Percentiles rank a stretch among this genome's conserved stretches.
Conservation (phyloP, 805 yeast genomes). For the Vanderwaltozyma polyspora region DNA sequence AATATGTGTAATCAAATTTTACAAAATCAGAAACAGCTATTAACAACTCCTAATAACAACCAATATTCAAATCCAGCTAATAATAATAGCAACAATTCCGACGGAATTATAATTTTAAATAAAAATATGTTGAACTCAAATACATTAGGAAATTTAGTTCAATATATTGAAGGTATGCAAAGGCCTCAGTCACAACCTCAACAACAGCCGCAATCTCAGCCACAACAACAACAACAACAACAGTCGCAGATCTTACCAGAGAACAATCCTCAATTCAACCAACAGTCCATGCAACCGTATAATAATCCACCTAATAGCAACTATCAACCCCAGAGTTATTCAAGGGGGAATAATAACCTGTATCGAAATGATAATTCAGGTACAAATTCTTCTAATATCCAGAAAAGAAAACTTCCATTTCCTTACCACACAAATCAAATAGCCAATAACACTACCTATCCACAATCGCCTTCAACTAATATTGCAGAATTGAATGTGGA, state of each 20-base stretch:
- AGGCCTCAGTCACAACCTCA: background rate
- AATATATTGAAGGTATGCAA: slow-evolving; percentile 8
- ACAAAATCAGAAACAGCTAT: slow-evolving; percentile 16
- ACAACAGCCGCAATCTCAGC: background rate
- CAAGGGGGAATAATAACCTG: background rate
- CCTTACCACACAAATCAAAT: slow-evolving; percentile 1
- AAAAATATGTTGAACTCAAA: slow-evolving; percentile 16
- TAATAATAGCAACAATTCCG: background rate
- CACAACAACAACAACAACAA: background rate
- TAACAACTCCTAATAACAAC: background rate
- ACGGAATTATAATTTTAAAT: slow-evolving; percentile 16
- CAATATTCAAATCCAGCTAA: background rate
- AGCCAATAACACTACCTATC: slow-evolving; percentile 7
- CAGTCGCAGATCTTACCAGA: too few species aligned
- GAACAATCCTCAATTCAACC: slow-evolving; percentile 2
- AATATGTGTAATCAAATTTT: slow-evolving; percentile 21
- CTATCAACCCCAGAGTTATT: background rate
- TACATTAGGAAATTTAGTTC: slow-evolving; percentile 11
- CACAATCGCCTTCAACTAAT: slow-evolving; percentile 11
- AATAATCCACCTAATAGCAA: too few species aligned
- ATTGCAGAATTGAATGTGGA: background rate
- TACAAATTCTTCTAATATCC: too few species aligned
- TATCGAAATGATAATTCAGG: background rate
- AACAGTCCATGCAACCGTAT: background rate
- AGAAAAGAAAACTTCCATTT: slow-evolving; percentile 5